Evolutionary conservation across 2,329 filamentous ascomycete species (phyloP).

Genomic region (Cladophialophora chaetospira): DNA sequence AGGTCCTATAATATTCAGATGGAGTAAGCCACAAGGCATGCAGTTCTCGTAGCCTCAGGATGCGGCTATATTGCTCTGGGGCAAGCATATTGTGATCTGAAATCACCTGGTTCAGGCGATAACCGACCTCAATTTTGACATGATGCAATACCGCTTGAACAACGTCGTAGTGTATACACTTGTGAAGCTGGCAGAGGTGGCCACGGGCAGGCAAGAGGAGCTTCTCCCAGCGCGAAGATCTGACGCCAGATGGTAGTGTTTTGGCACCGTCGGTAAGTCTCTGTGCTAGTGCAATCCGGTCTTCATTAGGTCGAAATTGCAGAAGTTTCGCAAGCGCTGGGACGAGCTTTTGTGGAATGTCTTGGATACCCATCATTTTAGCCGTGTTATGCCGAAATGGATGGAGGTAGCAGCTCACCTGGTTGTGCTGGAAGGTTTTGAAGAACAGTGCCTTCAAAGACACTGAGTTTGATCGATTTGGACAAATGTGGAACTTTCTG

Average conservation of each 20-base stretch:
- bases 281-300: conserved; percentile 3
- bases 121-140: conserved; percentile 31
- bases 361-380: conserved; percentile 27
- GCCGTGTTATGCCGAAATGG: not conserved
- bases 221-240: conserved; percentile 29
- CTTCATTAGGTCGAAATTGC: conserved; percentile 22
- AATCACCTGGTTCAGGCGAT: conserved; percentile 28
- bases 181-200: conserved; percentile 29
- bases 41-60: conserved; percentile 35
- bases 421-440: not conserved
- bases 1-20: conserved; percentile 14
- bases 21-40: conserved; percentile 39
- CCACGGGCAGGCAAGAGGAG: conserved; percentile 23
- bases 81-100: conserved; percentile 21
- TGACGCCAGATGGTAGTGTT: conserved; percentile 25
- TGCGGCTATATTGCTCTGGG: conserved; percentile 30
- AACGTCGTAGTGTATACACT: conserved; percentile 25
- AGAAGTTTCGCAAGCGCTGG: conserved; percentile 19
- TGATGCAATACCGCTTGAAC: conserved; percentile 26
- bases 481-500: not conserved
- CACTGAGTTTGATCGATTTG: not conserved
- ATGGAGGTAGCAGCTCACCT: not conserved
- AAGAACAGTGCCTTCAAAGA: too few relatives aligned
- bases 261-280: conserved; percentile 25
- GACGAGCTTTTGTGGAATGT: conserved; percentile 18